Conservation (phyloP, 2,329 filamentous ascomycete genomes). For the Bipolaris victoriae region DNA sequence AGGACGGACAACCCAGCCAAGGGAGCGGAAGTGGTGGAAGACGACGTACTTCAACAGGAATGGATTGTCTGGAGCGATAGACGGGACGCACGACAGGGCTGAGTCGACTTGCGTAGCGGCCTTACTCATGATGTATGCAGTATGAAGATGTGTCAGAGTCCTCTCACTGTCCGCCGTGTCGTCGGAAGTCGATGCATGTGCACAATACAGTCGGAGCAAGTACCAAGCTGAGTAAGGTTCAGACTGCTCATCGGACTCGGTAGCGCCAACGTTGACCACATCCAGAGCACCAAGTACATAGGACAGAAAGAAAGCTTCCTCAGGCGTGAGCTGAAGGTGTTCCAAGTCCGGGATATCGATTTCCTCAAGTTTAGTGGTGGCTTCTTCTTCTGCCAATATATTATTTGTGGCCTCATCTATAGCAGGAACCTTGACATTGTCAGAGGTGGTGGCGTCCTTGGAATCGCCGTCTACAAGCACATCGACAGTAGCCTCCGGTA, state of each 20-base stretch:
- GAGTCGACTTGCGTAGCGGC: conserved; percentile 13
- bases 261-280: conserved; percentile 60
- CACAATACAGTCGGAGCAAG: conserved; percentile 64
- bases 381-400: conserved; percentile 11
- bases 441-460: conserved; percentile 25
- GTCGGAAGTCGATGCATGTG: conserved; percentile 68
- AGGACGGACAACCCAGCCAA: conserved; percentile 91
- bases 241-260: conserved; percentile 48
- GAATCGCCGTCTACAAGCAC: conserved; percentile 40
- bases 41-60: conserved; percentile 88
- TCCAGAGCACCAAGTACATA: conserved; percentile 79
- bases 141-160: conserved; percentile 15
- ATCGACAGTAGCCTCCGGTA: conserved; percentile 30
- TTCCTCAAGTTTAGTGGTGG: conserved; percentile 7
- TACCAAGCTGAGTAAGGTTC: conserved; percentile 47
- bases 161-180: conserved; percentile 16
- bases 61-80: conserved; percentile 74
- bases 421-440: conserved; percentile 22
- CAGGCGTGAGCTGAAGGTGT: conserved; percentile 87
- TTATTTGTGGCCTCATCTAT: conserved; percentile 19
- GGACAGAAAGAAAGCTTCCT: conserved; percentile 89
- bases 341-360: conserved; percentile 61
- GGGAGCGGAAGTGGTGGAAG: conserved; percentile 94
- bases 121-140: conserved; percentile 22
- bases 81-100: conserved; percentile 14